Evolutionary conservation across 306 rosid genomes (phyloP).

Genomic region (Sicyos baderoa): DNA sequence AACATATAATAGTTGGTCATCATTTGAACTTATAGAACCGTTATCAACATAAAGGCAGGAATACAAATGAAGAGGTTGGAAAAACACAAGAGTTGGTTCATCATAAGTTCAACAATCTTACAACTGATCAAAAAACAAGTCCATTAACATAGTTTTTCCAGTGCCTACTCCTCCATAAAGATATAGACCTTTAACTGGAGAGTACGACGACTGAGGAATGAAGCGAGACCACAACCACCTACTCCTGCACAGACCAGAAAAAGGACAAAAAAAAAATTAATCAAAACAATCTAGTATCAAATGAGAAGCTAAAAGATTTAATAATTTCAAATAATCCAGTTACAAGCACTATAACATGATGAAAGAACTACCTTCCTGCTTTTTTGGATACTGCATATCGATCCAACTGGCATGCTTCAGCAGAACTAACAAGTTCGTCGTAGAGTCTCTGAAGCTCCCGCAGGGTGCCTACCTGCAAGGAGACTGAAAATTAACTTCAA

Average conservation of each 20-base stretch:
- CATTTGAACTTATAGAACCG: conserved; percentile 2
- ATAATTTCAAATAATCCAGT: neutral
- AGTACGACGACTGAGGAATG: conserved; percentile 59
- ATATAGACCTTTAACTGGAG: conserved; percentile 87
- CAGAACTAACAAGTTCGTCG: conserved; percentile 71
- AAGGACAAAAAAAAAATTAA: conserved; percentile 4
- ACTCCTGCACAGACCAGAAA: conserved; percentile 40
- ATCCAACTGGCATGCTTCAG: conserved; percentile 63
- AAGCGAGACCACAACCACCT: conserved; percentile 97
- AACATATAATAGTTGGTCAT: neutral
- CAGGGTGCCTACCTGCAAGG: conserved; percentile 58
- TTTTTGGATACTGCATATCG: conserved; percentile 44
- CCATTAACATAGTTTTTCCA: conserved; percentile 99
- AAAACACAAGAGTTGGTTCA: neutral
- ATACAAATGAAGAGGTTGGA: neutral
- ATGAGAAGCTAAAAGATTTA: neutral
- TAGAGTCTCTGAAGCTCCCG: conserved; percentile 85
- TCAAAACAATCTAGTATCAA: neutral
- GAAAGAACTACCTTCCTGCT: conserved; percentile 54
- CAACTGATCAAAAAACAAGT: conserved; percentile 82
- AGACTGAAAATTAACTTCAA: conserved; percentile 12
- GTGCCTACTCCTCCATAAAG: conserved; percentile 98
- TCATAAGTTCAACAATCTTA: conserved; percentile 40
- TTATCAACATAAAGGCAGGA: neutral
- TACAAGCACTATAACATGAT: conserved; percentile 1